Base-by-base conservation (phyloP, 2,329 filamentous ascomycete genomes). In the Herpotrichia juniperi region DNA sequence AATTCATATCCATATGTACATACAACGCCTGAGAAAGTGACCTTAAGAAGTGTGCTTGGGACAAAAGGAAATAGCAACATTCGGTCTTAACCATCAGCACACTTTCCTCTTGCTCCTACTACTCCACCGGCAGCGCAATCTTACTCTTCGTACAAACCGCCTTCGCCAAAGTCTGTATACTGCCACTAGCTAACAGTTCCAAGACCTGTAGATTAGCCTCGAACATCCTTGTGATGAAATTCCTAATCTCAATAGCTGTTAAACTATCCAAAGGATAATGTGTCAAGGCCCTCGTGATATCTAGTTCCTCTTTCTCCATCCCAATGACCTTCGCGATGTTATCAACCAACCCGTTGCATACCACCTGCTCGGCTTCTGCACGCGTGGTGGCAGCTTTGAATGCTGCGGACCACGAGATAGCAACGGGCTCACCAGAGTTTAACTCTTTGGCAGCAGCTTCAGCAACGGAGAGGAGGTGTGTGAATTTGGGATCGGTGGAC, bases 151-250 rank as follows among this genome's bases (percentile, higher is more conserved):
- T 71, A 60, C 77, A 79, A 30, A 82, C 78, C 0, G 68, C 74
- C 68, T 78, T 79, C 8, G 78, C 76, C 14, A 82, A 63, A 1
- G 73, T 79, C 69, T 79, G 75, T 54, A 82, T 79, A 17, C 75
- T 78, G 1, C 81, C 81, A 58, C 79, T 81, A 5, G 77, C 80
- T 31, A 84, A 67, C 53, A 85, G 64, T 62, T 85, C 82, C 53
- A 85, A 64, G 0, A 85, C 81, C 66, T 84, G 81, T 61, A 84
- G 59, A 48, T 79, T 81, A 1, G 77, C 75, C 62, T 81, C 74
- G 56, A 81, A 75, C 61, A 60, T 59, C n/a, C 66, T 57, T 3
- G 61, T 66, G 26, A 70, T 70, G 49, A 67, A 69, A 35, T 69
- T 69, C 2, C 67, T 48, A 14, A 70, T 63, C 19, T 70, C 67